A percentile compares a stretch with the other conserved stretches of the same genome.
Conservation (phyloP, 306 rosid species). For the Trichosanthes truncata region DNA sequence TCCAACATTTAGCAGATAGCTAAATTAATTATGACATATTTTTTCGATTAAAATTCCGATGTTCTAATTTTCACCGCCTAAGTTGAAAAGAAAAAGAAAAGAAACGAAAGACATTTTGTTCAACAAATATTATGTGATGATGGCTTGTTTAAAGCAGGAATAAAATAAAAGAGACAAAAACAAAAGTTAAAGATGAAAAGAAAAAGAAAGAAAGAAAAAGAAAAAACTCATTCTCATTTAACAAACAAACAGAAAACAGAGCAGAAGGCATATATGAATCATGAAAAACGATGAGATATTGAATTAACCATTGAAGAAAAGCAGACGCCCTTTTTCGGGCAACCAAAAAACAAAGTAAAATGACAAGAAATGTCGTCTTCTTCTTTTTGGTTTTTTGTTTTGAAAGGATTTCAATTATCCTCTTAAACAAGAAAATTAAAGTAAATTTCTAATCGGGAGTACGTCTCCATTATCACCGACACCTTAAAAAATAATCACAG, state of each 20-base stretch:
- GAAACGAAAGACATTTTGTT: too few relatives aligned
- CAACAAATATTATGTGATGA: too few relatives aligned
- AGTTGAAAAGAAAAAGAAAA: too few relatives aligned
- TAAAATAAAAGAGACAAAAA: not conserved
- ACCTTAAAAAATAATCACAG: not conserved
- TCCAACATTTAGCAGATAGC: too few relatives aligned
- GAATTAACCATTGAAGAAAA: not conserved
- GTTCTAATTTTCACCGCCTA: too few relatives aligned
- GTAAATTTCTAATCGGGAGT: not conserved
- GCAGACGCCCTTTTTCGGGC: not conserved
- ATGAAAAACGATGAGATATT: not conserved
- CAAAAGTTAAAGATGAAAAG: not conserved
- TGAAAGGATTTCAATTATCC: not conserved
- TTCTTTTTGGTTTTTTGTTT: too few relatives aligned
- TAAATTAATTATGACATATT: too few relatives aligned
- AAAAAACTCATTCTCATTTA: not conserved
- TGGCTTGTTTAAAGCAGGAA: not conserved
- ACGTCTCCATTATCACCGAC: not conserved
- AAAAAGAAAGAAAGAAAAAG: not conserved
- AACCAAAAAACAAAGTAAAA: not conserved
- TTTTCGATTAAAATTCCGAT: too few relatives aligned
- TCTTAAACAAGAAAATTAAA: not conserved
- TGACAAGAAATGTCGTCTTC: not conserved
- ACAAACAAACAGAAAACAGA: not conserved
- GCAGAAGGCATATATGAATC: not conserved